Conservation (phyloP, 257 asterid genomes). For the Salvia rosmarinus region DNA sequence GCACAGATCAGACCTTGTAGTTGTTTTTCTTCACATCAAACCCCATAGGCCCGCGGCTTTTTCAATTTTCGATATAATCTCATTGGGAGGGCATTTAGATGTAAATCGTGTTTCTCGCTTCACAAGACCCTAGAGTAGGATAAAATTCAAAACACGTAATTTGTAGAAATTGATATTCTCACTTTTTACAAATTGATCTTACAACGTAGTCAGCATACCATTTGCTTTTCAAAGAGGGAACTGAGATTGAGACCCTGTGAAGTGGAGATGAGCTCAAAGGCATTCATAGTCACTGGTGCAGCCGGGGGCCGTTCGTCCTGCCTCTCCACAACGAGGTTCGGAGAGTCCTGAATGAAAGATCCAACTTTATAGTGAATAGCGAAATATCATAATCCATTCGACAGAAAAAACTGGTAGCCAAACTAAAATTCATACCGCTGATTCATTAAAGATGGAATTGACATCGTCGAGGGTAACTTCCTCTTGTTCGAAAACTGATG, state of each 20-base stretch:
- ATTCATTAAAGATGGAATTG: slow-evolving; percentile 70
- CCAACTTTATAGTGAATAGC: not conserved
- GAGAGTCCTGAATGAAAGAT: slow-evolving; percentile 54
- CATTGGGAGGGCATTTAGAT: slow-evolving; percentile 70
- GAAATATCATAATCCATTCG: not conserved
- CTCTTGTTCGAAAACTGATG: slow-evolving; percentile 76
- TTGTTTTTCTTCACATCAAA: slow-evolving; percentile 75
- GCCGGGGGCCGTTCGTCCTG: slow-evolving; percentile 61
- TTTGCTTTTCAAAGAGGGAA: slow-evolving; percentile 87
- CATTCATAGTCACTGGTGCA: slow-evolving; percentile 85
- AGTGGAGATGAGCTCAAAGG: slow-evolving; percentile 93
- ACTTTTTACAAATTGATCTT: not conserved
- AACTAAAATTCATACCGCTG: slow-evolving; percentile 48
- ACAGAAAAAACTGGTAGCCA: not conserved
- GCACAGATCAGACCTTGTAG: slow-evolving; percentile 48
- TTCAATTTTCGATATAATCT: slow-evolving; percentile 74
- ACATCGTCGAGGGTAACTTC: slow-evolving; percentile 86
- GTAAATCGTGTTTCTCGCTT: slow-evolving; percentile 81
- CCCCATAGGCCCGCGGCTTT: slow-evolving; percentile 75
- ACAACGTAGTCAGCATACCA: slow-evolving; percentile 46
- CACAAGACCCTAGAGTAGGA: slow-evolving; percentile 60
- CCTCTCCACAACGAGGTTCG: slow-evolving; percentile 85
- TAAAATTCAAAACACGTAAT: slow-evolving; percentile 3
- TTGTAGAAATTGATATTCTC: not conserved
- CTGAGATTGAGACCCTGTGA: slow-evolving; percentile 96